A percentile compares a stretch with the other conserved stretches of the same genome.
Conservation (phyloP, 768 basidiomycete genomes). For the Dioszegia hungarica region DNA sequence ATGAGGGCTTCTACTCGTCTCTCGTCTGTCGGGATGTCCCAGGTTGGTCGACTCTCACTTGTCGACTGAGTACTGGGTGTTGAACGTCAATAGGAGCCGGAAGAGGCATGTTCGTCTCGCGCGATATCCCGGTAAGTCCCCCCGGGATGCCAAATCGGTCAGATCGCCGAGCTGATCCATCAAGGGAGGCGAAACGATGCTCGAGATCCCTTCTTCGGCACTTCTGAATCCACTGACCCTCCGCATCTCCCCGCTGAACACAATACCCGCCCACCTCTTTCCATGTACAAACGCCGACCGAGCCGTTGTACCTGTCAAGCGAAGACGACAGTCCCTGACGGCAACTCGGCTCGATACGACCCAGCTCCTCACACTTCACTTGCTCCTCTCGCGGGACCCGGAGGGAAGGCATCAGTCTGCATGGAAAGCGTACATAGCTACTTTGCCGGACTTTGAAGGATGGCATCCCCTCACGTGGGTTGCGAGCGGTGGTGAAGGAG, state of each 20-base stretch:
- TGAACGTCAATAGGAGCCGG: constrained; percentile 56
- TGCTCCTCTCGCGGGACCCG: constrained; percentile 60
- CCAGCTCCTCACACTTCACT: constrained; percentile 76
- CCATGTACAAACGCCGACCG: constrained; percentile 56
- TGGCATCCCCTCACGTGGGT: constrained; percentile 78
- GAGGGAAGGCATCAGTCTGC: constrained; percentile 54
- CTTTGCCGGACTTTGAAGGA: constrained; percentile 67
- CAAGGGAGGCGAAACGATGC: constrained; percentile 58
- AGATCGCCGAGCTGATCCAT: neutral
- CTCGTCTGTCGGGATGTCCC: constrained; percentile 56
- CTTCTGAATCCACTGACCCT: constrained; percentile 73
- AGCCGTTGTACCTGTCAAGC: constrained; percentile 45
- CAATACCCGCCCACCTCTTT: constrained; percentile 28
- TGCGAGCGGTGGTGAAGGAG: neutral
- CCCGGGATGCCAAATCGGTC: neutral
- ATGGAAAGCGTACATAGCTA: constrained; percentile 60
- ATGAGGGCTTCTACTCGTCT: constrained; percentile 49
- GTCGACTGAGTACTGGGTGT: neutral
- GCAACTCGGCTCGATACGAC: constrained; percentile 50
- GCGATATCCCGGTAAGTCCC: constrained; percentile 50
- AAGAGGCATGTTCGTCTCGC: constrained; percentile 62
- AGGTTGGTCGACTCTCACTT: constrained; percentile 51
- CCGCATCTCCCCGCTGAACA: constrained; percentile 56
- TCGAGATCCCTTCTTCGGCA: constrained; percentile 65
- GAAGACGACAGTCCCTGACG: constrained; percentile 15